Evolutionary conservation across 352 stramenopile genomes (phyloP).

Genomic region (Globisporangium parvum): DNA sequence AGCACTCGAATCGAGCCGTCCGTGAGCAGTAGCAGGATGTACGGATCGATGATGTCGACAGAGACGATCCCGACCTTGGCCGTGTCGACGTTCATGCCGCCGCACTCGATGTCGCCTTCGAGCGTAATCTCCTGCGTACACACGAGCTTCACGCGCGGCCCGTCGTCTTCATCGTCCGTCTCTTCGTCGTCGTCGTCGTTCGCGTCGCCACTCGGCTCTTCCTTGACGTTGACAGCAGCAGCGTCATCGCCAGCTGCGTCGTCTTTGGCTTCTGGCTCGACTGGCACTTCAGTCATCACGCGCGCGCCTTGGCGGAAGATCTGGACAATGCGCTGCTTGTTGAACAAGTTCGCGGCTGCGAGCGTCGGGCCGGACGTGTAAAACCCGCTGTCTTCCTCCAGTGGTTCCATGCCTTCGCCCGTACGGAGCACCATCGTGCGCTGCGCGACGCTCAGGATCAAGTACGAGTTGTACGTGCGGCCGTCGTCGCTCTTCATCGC

Average conservation of each 20-base stretch:
- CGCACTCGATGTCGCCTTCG: conserved; percentile 72
- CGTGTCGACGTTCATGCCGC: conserved; percentile 80
- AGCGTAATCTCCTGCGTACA: conserved; percentile 83
- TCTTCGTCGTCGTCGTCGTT: conserved; percentile 27
- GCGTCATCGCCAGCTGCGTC: neutral
- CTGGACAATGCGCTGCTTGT: conserved; percentile 79
- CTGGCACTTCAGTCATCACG: conserved; percentile 71
- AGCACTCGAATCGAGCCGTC: conserved; percentile 77
- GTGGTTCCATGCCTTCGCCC: conserved; percentile 76
- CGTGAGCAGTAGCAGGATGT: conserved; percentile 74
- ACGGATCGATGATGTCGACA: conserved; percentile 79
- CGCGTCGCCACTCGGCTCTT: conserved; percentile 22
- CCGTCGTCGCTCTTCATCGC: conserved; percentile 42
- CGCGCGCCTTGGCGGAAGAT: conserved; percentile 81
- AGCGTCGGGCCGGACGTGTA: conserved; percentile 79
- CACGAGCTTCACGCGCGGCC: conserved; percentile 52
- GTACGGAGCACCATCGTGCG: conserved; percentile 83
- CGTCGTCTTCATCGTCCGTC: conserved; percentile 54
- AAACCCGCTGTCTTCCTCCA: conserved; percentile 81
- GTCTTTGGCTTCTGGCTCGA: conserved; percentile 9
- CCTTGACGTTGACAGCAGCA: conserved; percentile 7
- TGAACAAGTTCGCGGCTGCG: conserved; percentile 72
- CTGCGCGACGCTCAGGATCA: conserved; percentile 78
- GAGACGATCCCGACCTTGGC: conserved; percentile 71
- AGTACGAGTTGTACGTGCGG: conserved; percentile 63